Conservation (phyloP, 169 alveolate genomes). For the Plasmodium berghei region DNA sequence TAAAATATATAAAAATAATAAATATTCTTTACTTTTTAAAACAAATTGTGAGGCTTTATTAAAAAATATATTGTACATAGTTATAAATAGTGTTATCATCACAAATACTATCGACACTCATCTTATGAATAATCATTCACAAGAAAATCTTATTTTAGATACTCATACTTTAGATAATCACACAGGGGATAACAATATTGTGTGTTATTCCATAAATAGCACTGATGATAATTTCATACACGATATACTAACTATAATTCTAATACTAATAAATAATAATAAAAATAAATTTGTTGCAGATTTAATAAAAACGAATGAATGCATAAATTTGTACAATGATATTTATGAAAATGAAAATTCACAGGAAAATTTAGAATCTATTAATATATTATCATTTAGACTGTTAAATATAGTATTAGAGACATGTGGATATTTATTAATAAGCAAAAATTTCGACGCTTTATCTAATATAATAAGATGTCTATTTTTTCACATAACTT, state of each 20-base stretch:
- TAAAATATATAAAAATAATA: conserved; percentile 68
- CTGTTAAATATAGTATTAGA: conserved; percentile 54
- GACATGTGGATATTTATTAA: conserved; percentile 45
- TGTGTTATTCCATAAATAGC: neutral
- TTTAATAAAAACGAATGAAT: conserved; percentile 49
- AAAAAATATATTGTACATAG: conserved; percentile 30
- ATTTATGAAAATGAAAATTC: conserved; percentile 67
- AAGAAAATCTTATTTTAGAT: neutral
- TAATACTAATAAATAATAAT: conserved; percentile 51
- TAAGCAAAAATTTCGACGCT: conserved; percentile 38
- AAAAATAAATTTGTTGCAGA: conserved; percentile 57
- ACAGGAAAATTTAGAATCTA: conserved; percentile 53
- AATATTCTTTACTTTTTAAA: conserved; percentile 65
- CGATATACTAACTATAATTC: conserved; percentile 38
- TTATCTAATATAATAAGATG: conserved; percentile 61
- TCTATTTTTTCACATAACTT: conserved; percentile 54
- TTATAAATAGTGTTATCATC: conserved; percentile 19
- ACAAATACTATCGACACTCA: neutral
- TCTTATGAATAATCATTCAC: neutral
- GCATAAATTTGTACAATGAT: conserved; percentile 32
- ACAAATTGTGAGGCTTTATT: conserved; percentile 64
- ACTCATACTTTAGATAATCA: neutral
- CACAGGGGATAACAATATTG: neutral
- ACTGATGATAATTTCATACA: conserved; percentile 50
- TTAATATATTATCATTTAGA: conserved; percentile 61